Percentiles rank a stretch among this genome's conserved stretches.
Conservation (phyloP, 495 filamentous ascomycete species). For the Massariosphaeria phaeospora region DNA sequence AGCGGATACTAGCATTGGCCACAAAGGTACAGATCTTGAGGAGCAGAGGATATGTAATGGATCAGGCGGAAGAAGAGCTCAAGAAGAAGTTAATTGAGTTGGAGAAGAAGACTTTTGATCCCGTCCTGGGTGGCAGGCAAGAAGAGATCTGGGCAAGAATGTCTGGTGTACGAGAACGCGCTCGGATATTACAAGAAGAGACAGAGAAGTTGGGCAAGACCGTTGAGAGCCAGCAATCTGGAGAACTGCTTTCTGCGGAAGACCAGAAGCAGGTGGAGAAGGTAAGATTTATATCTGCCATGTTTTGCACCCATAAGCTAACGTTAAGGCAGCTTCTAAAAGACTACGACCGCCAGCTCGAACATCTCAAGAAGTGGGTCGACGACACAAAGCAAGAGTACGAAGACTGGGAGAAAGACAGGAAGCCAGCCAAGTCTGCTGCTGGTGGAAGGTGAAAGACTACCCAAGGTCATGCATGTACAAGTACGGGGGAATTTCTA, state of each 20-base stretch:
- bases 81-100: conserved; percentile 75
- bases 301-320: background rate
- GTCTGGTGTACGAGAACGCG: conserved; percentile 75
- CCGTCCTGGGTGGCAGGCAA: conserved; percentile 69
- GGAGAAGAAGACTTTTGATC: conserved; percentile 74
- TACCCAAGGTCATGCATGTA: too few species aligned
- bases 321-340: conserved; percentile 67
- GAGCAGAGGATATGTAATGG: conserved; percentile 87
- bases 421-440: conserved; percentile 4
- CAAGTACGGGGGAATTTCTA: too few species aligned
- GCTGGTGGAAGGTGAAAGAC: conserved; percentile 2
- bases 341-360: conserved; percentile 83
- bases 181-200: conserved; percentile 71
- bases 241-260: conserved; percentile 66
- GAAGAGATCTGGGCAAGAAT: conserved; percentile 98
- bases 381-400: conserved; percentile 74
- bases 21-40: conserved; percentile 87
- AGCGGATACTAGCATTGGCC: conserved; percentile 76
- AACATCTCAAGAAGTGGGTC: conserved; percentile 77
- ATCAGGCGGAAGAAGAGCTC: conserved; percentile 83
- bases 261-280: conserved; percentile 76
- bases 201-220: conserved; percentile 59
- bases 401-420: conserved; percentile 61
- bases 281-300: conserved; percentile 48
- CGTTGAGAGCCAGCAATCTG: conserved; percentile 43